Percentiles rank a stretch among this genome's conserved stretches.
Conservation (phyloP, 331 rosid genomes). For the Acacia concinna region DNA sequence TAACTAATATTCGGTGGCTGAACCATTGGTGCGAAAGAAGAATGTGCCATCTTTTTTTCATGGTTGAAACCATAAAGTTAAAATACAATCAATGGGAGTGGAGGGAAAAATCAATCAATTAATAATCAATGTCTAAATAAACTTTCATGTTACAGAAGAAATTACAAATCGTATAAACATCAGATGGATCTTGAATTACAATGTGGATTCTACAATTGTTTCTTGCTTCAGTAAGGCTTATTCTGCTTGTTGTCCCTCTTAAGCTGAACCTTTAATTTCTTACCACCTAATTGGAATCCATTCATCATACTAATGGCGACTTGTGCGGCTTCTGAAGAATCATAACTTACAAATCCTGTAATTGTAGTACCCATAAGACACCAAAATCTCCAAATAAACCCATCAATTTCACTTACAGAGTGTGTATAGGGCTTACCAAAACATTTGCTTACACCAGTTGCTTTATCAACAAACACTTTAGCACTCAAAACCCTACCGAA, state of each 20-base stretch:
- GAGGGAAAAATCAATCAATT: slow-evolving; percentile 90
- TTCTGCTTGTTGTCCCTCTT: slow-evolving; percentile 93
- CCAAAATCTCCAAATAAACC: slow-evolving; percentile 20
- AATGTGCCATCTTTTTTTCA: slow-evolving; percentile 8
- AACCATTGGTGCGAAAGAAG: slow-evolving; percentile 1
- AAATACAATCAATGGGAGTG: slow-evolving; percentile 48
- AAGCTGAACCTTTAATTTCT: slow-evolving; percentile 96
- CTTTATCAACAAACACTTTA: slow-evolving; percentile 96
- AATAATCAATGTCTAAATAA: slow-evolving; percentile 67
- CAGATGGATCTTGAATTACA: slow-evolving; percentile 63
- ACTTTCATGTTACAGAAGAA: slow-evolving; percentile 74
- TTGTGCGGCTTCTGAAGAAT: slow-evolving; percentile 85
- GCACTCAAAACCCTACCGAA: slow-evolving; percentile 95
- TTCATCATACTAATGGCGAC: slow-evolving; percentile 83
- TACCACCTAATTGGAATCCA: slow-evolving; percentile 89
- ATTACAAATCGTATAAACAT: slow-evolving; percentile 55
- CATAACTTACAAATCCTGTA: slow-evolving; percentile 97
- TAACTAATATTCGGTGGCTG: background rate
- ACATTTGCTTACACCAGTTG: slow-evolving; percentile 97
- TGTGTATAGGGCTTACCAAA: slow-evolving; percentile 62
- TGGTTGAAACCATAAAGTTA: slow-evolving; percentile 46
- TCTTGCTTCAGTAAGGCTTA: slow-evolving; percentile 63
- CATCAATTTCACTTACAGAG: slow-evolving; percentile 29
- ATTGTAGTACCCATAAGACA: slow-evolving; percentile 37
- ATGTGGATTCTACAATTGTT: slow-evolving; percentile 46